Percentiles rank a stretch among this genome's conserved stretches.
Evolutionary conservation across 805 yeast species (phyloP).

Genomic region (Komagataella phaffii): DNA sequence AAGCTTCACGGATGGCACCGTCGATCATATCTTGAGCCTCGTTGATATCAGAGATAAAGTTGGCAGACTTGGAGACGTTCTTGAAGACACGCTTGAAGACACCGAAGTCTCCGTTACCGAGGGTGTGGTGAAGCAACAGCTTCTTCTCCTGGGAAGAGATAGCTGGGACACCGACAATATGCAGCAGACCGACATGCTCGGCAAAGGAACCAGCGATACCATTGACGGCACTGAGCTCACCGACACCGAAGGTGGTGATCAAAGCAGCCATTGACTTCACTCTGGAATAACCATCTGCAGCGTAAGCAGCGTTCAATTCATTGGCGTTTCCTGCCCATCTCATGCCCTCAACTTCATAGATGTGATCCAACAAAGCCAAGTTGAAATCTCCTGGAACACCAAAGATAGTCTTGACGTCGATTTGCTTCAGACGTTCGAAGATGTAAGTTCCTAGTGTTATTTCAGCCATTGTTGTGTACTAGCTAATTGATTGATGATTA

Average conservation of each 20-base stretch:
- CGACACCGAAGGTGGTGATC: conserved; percentile 84
- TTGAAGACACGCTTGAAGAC: conserved; percentile 72
- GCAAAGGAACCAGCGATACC: conserved; percentile 86
- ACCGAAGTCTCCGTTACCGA: conserved; percentile 74
- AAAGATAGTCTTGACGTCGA: conserved; percentile 56
- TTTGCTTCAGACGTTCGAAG: conserved; percentile 67
- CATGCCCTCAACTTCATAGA: conserved; percentile 61
- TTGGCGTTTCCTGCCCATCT: conserved; percentile 90
- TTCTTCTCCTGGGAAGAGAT: conserved; percentile 60
- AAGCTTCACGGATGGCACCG: conserved; percentile 60
- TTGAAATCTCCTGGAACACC: conserved; percentile 82
- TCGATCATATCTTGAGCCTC: conserved; percentile 64
- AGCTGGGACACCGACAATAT: conserved; percentile 81
- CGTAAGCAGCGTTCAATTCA: conserved; percentile 79
- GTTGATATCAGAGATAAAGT: conserved; percentile 46
- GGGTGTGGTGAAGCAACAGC: conserved; percentile 66
- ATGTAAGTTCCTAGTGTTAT: conserved; percentile 66
- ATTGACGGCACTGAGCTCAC: conserved; percentile 73
- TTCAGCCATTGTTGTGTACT: conserved; percentile 5
- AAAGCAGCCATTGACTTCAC: conserved; percentile 64
- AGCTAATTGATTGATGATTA: not conserved
- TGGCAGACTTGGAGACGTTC: conserved; percentile 54
- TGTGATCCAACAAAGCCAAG: conserved; percentile 55
- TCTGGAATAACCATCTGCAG: conserved; percentile 83
- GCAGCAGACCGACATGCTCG: conserved; percentile 77